These are phyloP conservation scores for Pythium phragmitis DNA, from an alignment of 352 stramenopile species.

Conservation along the genomic window DNA sequence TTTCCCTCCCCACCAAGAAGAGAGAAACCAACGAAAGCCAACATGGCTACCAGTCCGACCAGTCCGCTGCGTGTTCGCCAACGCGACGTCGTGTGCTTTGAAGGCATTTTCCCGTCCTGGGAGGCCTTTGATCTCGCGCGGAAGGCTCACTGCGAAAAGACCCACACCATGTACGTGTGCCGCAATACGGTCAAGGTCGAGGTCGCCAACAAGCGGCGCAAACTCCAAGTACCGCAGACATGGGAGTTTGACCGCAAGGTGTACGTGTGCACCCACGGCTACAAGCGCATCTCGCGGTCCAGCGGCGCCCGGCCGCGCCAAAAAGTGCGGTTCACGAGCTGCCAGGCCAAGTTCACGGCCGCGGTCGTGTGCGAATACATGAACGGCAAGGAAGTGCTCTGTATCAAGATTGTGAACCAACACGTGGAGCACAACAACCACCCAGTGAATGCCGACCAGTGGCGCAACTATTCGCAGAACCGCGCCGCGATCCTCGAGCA, in stretches of 20 bases:
- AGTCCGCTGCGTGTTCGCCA: constrained; percentile 13
- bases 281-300: constrained; percentile 64
- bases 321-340: constrained; percentile 70
- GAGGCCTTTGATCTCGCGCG: constrained; percentile 69
- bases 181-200: constrained; percentile 76
- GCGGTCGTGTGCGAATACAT: constrained; percentile 53
- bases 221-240: constrained; percentile 55
- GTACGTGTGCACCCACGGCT: constrained; percentile 75
- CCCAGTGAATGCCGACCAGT: constrained; percentile 60
- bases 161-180: constrained; percentile 79
- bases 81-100: constrained; percentile 66
- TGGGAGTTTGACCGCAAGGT: constrained; percentile 79
- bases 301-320: constrained; percentile 59
- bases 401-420: constrained; percentile 56
- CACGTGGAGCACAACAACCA: constrained; percentile 68
- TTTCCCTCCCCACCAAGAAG: neutral
- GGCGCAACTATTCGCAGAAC: constrained; percentile 81
- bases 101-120: constrained; percentile 73
- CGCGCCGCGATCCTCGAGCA: constrained; percentile 66
- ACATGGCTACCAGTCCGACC: constrained; percentile 2
- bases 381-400: constrained; percentile 52
- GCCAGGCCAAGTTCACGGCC: constrained; percentile 65
- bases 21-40: neutral
- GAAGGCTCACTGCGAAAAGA: constrained; percentile 70
- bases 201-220: constrained; percentile 68